Conservation (phyloP, 2,329 filamentous ascomycete genomes). For the Trichoderma citrinoviride region DNA sequence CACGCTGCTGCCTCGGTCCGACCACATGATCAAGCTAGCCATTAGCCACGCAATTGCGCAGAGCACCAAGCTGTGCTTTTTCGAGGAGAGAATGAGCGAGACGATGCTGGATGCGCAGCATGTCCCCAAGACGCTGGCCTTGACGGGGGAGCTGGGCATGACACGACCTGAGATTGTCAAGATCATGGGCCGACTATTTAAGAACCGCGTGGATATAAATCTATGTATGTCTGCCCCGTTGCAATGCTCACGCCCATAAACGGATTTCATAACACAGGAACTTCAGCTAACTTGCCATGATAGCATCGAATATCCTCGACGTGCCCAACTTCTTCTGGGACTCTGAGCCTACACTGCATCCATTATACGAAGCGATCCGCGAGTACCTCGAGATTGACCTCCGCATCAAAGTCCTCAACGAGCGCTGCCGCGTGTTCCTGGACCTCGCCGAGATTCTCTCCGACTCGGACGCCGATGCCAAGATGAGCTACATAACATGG, state of each 20-base stretch:
- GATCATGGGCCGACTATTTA: constrained; percentile 86
- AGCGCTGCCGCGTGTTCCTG: constrained; percentile 92
- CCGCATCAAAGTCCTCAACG: constrained; percentile 93
- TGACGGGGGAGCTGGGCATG: constrained; percentile 90
- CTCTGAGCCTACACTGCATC: constrained; percentile 89
- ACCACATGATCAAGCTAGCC: constrained; percentile 98
- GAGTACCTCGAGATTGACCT: constrained; percentile 98
- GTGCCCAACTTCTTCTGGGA: constrained; percentile 99
- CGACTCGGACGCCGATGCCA: constrained; percentile 87
- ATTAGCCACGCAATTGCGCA: constrained; percentile 98
- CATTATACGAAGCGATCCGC: constrained; percentile 88
- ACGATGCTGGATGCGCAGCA: constrained; percentile 93
- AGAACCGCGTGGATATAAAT: constrained; percentile 93
- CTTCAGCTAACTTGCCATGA: neutral
- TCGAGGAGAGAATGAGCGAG: constrained; percentile 91
- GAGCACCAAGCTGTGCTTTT: constrained; percentile 93
- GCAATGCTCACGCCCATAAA: neutral
- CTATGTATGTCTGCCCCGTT: constrained; percentile 64
- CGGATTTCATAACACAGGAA: neutral
- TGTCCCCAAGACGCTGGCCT: constrained; percentile 81
- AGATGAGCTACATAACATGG: constrained; percentile 96
- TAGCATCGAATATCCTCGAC: constrained; percentile 88
- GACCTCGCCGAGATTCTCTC: constrained; percentile 93
- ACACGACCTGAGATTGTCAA: constrained; percentile 86
- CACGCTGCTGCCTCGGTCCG: constrained; percentile 79